phyloP scores from a whole-genome alignment of 805 yeast species.

The Monosporozyma servazzii region DNA sequence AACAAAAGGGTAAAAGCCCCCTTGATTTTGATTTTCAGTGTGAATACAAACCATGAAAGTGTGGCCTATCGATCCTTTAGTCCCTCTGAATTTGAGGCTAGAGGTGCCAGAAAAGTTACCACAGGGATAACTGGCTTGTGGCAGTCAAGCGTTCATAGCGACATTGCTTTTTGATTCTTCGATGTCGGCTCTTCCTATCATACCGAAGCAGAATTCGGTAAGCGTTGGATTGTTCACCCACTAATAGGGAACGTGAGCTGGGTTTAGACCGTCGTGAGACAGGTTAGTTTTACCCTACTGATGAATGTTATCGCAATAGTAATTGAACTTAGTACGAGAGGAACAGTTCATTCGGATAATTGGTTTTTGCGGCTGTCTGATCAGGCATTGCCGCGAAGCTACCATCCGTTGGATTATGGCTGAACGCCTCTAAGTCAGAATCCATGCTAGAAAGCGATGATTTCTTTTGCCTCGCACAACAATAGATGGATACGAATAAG shows the following conservation, averaged over 20 bases:
- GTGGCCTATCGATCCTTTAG: conserved; percentile 43
- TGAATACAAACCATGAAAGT: conserved; percentile 40
- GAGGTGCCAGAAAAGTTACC: conserved; percentile 39
- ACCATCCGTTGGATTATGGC: conserved; percentile 31
- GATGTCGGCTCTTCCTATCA: conserved; percentile 44
- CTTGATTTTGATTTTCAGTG: conserved; percentile 40
- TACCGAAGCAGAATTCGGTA: conserved; percentile 42
- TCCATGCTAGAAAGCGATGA: not conserved
- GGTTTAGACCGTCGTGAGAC: conserved; percentile 40
- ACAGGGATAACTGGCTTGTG: conserved; percentile 39
- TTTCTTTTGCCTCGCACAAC: not conserved
- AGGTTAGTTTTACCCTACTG: conserved; percentile 39
- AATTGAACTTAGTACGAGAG: conserved; percentile 40
- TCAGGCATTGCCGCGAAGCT: conserved; percentile 41
- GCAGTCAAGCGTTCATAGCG: conserved; percentile 42
- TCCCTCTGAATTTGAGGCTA: conserved; percentile 38
- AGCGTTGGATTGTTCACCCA: conserved; percentile 41
- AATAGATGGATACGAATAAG: not conserved
- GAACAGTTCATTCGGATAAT: conserved; percentile 40
- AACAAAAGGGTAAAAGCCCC: conserved; percentile 40
- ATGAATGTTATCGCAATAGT: conserved; percentile 33
- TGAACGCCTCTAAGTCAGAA: not conserved
- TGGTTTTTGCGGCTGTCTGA: conserved; percentile 40
- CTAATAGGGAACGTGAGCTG: conserved; percentile 39
- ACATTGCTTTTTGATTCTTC: conserved; percentile 41